Base-by-base conservation (phyloP, 2,329 filamentous ascomycete genomes). In the Ophiostoma quercus region DNA sequence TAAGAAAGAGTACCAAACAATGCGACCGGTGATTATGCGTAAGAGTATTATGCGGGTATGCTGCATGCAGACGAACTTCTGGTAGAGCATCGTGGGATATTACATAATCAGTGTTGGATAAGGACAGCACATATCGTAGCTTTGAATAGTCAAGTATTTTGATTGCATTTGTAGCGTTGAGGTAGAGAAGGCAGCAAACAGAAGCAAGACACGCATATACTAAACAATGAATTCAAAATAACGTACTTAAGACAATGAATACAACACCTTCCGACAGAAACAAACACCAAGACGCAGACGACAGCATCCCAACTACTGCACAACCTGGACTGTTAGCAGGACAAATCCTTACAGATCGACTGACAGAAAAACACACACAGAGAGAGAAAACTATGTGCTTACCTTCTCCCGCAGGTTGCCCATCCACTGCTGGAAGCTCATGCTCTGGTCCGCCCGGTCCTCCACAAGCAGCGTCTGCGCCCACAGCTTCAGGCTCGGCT, bases 401-500 rank as follows among this genome's bases (percentile, higher is more conserved):
- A 97, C 95, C 92, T 98, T 99, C 84, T 98, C 95, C 80, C 94
- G 87, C 80, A 99, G 81, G 76, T 87, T 89, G 70, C 92, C 93
- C 84, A 98, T 90, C 90, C 93, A 99, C 81, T 98, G 94, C 75
- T 90, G 90, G 77, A 95, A 89, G 78, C 94, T 96, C 81, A 96
- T 89, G 67, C 93, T 90, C 81, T 97, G 93, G 78, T 99, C 95
- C 69, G 94, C 92, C 74, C 94, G 85, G 80, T 99, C 95, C 80
- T 99, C 95, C 66, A 99, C 90, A 76, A 99, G 82, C 79, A 98
- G 84, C 62, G 95, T 97, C 84, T 97, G 94, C 63, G 95, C 95
- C 95, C 95, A 99, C 73, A 98, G 83, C 81, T 96, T 94, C 78
- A 99, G 82, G 76, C 92, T 94, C 41, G 95, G 95, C 81, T 99